Conservation (phyloP, 805 yeast genomes). For the Tetrapisispora pingtungensis region DNA sequence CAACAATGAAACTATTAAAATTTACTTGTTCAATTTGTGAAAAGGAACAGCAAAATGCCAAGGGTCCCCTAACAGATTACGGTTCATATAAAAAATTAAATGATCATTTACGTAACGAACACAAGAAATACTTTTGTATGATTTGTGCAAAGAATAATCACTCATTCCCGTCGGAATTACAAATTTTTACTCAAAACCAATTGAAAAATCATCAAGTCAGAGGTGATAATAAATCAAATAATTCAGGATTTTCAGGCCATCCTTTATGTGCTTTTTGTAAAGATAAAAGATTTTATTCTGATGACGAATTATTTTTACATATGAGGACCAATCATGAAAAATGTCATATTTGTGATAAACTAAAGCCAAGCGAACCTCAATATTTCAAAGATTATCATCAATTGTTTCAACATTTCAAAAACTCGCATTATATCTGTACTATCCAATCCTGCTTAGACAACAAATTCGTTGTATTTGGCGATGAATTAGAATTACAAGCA, state of each 20-base stretch:
- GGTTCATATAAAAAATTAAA: constrained; percentile 46
- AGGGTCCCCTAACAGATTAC: constrained; percentile 26
- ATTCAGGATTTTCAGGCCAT: constrained; percentile 70
- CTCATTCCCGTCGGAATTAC: constrained; percentile 65
- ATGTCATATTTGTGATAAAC: constrained; percentile 80
- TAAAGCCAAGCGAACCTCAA: constrained; percentile 50
- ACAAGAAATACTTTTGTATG: constrained; percentile 56
- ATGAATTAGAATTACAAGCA: constrained; percentile 75
- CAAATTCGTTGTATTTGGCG: constrained; percentile 84
- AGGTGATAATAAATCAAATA: constrained; percentile 44
- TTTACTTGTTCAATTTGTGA: constrained; percentile 47
- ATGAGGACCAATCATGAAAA: constrained; percentile 76
- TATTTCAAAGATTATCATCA: constrained; percentile 71
- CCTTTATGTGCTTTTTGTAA: constrained; percentile 79
- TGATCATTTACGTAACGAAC: constrained; percentile 56
- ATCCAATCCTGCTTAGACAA: constrained; percentile 74
- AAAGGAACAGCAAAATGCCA: background rate
- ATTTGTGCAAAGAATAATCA: constrained; percentile 71
- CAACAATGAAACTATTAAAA: constrained; percentile 42
- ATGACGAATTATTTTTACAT: constrained; percentile 76
- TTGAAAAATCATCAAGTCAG: constrained; percentile 57
- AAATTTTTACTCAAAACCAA: constrained; percentile 48
- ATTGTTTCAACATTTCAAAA: constrained; percentile 63
- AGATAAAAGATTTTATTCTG: constrained; percentile 69
- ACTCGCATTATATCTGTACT: constrained; percentile 66